Evolutionary conservation across 768 basidiomycete genomes (phyloP), one percentile per base, ranked within the genome.

Genomic region (Amanita fuliginea): DNA sequence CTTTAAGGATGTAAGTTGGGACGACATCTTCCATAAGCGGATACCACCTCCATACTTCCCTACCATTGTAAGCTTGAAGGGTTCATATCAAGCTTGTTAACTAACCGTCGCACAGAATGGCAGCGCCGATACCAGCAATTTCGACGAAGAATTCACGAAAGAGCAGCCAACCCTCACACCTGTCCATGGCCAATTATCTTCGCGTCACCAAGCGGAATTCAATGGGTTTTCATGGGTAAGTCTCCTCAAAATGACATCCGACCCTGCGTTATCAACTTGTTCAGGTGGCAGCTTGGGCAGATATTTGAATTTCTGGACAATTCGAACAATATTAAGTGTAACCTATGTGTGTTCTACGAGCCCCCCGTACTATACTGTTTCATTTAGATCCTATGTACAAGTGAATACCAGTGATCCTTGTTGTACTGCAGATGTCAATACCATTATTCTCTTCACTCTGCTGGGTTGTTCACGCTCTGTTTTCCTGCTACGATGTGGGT

Each of bases 21-120:
- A 98, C 56, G 95, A 97, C 64, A 87, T 99, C n/a, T 64, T 95
- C 55, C 76, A 96, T 71, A 98, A 98, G 67, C 89, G 94, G 52
- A 92, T 98, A 59, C 93, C 94, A 18, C 89, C 93, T 18, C 90
- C 95, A 3, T 99, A 97, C 72, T 93, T 91, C 80, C 96, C 96
- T 13, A 88, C 84, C 2, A 91, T 99, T 60, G 93, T 91, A 60
- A 63, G 89, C 67, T 6, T 42, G 46, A n/a, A 4, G 13, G 13
- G 32, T 35, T 39, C n/a, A 18, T 16, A 11, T 26, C 16, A 11
- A 14, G 19, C 33, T 26, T 16, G n/a, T 28, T 18, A 19, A 37
- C 33, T 34, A 21, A 46, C 30, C 19, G 14, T 41, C 14, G 47
- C 36, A 33, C 57, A 90, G 86, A 89, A 80, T 51, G 86, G 86